Evolutionary conservation across 2,329 filamentous ascomycete genomes (phyloP), one percentile per base, ranked within the genome.

Genomic region (Erysiphe pulchra): DNA sequence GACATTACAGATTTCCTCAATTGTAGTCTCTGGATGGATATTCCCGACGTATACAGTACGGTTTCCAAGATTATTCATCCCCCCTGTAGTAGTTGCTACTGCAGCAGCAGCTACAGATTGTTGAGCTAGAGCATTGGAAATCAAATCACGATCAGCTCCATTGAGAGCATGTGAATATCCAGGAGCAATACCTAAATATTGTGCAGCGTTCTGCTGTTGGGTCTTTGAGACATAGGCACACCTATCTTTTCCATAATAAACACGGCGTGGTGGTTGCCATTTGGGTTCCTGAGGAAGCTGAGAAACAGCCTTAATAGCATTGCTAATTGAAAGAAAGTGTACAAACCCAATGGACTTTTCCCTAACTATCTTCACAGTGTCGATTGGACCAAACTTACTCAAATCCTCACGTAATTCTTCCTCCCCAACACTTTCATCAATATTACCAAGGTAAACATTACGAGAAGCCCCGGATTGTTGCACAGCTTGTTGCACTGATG

Each of bases 171-270:
- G 86, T 17, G 90, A 86, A 57, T 95, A 94, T 28, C 87, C 87
- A 34, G 90, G 90, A 17, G 90, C 85, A 56, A 98, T 98, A 46
- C 90, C 90, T 20, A 98, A 72, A 60, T 95, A 98, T 63, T 98
- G 90, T 32, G 90, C 90, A 8, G 90, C 90, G 56, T 98, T 98
- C 64, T 98, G 90, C 66, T 98, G 90, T 64, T 98, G 90, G 0
- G 90, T 98, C 72, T 98, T 98, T 48, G 90, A 98, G 45, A 98
- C 87, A 57, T 98, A 98, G 16, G 90, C 90, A 58, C 90, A 98
- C 50, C 90, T 76, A 61, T 98, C 90, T 68, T 98, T 98, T 62
- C 90, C 90, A 57, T 98, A 98, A 70, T 93, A 95, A 11, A 98
- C 90, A 45, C 90, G 81, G 52, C 85, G 81, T 45, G 90, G 90